Conservation (phyloP, 257 asterid genomes). For the Leptodermis oblonga region DNA sequence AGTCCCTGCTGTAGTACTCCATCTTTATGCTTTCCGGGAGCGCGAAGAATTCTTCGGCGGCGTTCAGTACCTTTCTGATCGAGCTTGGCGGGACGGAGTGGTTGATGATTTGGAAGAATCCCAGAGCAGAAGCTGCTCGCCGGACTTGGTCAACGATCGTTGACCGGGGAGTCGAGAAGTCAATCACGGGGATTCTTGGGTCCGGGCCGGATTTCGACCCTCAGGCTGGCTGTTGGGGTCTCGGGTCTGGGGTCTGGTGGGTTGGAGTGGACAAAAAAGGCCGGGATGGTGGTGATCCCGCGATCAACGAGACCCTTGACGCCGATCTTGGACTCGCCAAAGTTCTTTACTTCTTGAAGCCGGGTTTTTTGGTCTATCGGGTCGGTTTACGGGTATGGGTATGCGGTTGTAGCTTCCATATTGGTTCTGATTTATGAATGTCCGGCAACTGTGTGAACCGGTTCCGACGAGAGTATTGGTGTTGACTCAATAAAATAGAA, state of each 20-base stretch:
- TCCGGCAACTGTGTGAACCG: no score
- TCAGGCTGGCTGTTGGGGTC: not conserved
- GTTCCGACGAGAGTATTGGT: no score
- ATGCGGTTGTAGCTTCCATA: no score
- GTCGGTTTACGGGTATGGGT: conserved; percentile 5
- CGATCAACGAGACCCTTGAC: conserved; percentile 39
- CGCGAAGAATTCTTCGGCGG: conserved; percentile 22
- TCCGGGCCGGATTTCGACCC: conserved; percentile 14
- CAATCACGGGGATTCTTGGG: conserved; percentile 25
- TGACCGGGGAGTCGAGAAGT: conserved; percentile 25
- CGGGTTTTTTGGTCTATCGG: conserved; percentile 12
- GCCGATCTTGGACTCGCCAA: conserved; percentile 35
- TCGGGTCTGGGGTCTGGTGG: not conserved
- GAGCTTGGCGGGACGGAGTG: no score
- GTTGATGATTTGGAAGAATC: no score
- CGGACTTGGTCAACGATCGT: conserved; percentile 22
- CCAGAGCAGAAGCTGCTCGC: conserved; percentile 18
- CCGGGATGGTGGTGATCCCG: conserved; percentile 28
- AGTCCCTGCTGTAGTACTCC: conserved; percentile 27
- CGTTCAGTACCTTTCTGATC: conserved; percentile 3
- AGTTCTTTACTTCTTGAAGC: conserved; percentile 21
- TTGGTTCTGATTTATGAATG: no score
- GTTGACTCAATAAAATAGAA: no score
- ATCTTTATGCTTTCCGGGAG: conserved; percentile 20
- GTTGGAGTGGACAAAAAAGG: conserved; percentile 23